Evolutionary conservation across 2,329 filamentous ascomycete genomes (phyloP), one percentile per base, ranked within the genome.

Genomic region (Tolypocladium endophyticum): DNA sequence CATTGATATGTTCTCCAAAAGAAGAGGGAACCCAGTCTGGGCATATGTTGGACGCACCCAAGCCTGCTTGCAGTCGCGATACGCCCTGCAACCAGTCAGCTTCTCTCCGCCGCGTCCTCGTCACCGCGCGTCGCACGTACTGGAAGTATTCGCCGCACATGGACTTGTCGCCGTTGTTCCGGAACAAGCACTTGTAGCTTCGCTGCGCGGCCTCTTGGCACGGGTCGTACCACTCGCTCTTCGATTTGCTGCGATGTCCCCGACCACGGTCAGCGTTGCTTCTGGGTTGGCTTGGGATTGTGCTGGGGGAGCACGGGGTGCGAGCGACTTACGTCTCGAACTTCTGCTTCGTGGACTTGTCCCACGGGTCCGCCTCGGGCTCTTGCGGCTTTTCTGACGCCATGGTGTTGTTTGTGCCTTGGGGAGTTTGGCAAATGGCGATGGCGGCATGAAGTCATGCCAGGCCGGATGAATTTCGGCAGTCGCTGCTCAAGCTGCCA

Each of bases 141-240:
- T 97, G 90, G 71, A 99, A 97, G 72, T 95, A 97, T 73, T 97
- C 93, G 64, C 82, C 81, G 71, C 94, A 99, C 88, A 97, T 89
- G n/a, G 87, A 79, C 65, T 87, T 84, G 71, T 97, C 91, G 18
- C 90, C 92, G 28, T 83, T 87, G 72, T 99, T 99, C 28, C 94
- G 85, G 71, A 92, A 87, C 70, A 99, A 77, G 70, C 94, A 99
- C 72, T 85, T 87, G 66, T 97, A 87, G 74, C 92, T 97, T 70
- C 84, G 83, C 65, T 88, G 80, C 9, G 94, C 93, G 6, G 91
- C 91, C 68, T 96, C 93, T 73, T 97, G 93, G 74, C 94, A 99
- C 2, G 94, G 94, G 69, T 99, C 94, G 72, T 90, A 91, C 76
- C 88, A 97, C 72, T 97, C 87, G 79, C 92, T 96, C 69, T 87